A percentile compares a stretch with the other conserved stretches of the same genome.
Conservation (phyloP, 768 basidiomycete species). For the Termitomyces sp. region DNA sequence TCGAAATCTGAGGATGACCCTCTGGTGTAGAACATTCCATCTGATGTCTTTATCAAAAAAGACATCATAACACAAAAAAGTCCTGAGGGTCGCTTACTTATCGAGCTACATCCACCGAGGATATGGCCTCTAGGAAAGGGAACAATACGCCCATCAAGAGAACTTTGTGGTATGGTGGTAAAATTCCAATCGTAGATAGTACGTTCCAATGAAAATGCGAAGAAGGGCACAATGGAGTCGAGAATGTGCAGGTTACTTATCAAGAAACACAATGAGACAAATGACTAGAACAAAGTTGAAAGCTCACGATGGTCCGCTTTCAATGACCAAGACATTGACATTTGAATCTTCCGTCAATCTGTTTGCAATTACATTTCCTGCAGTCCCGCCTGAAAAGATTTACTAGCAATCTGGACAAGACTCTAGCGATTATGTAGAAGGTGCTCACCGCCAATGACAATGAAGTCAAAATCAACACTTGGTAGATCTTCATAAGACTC, state of each 20-base stretch:
- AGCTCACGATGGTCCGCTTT: not conserved
- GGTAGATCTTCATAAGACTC: not conserved
- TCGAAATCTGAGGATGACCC: conserved; percentile 22
- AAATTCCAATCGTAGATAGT: conserved; percentile 26
- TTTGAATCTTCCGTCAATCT: not conserved
- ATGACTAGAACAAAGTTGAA: not conserved
- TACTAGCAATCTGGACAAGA: not conserved
- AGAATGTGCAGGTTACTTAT: conserved; percentile 18
- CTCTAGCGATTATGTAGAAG: not conserved
- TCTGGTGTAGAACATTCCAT: conserved; percentile 20
- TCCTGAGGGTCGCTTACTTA: conserved; percentile 12
- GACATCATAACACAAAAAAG: not conserved
- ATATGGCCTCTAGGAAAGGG: conserved; percentile 20
- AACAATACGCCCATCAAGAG: conserved; percentile 16
- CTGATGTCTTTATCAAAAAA: conserved; percentile 1
- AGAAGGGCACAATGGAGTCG: conserved; percentile 19
- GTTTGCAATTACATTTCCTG: not conserved
- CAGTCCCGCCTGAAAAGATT: not conserved
- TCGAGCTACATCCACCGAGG: conserved; percentile 27
- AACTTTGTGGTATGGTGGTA: conserved; percentile 21
- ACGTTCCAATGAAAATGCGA: conserved; percentile 5
- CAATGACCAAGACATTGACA: not conserved
- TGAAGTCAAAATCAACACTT: conserved; percentile 7
- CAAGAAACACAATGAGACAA: not conserved
- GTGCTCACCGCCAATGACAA: conserved; percentile 9